phyloP scores from a whole-genome alignment of 306 rosid species.

The Dicorynia guianensis region DNA sequence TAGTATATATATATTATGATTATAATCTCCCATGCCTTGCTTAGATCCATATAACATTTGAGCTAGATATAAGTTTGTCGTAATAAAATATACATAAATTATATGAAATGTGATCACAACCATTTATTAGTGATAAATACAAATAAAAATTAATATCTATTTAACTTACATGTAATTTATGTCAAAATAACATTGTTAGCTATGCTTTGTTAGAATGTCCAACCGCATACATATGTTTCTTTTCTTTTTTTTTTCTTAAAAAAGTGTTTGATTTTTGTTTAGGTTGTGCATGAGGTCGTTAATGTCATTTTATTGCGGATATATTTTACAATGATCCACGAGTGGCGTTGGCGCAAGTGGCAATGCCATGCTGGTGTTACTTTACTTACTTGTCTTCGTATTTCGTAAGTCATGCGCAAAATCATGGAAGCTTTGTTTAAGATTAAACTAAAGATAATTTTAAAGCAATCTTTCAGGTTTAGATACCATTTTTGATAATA shows the following conservation, averaged over 20 bases:
- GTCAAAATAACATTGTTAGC: no score
- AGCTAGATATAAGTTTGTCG: no score
- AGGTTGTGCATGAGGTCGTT: conserved; percentile 38
- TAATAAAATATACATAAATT: no score
- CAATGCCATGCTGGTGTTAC: conserved; percentile 26
- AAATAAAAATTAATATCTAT: no score
- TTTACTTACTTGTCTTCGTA: no score
- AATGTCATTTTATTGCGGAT: conserved; percentile 31
- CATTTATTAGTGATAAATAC: no score
- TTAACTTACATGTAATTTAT: no score
- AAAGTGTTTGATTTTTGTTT: background rate
- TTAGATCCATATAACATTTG: background rate
- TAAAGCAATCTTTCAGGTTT: conserved; percentile 18
- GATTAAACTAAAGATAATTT: conserved; percentile 9
- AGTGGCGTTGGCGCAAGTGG: conserved; percentile 35
- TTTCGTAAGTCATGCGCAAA: conserved; percentile 34
- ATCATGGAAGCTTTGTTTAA: conserved; percentile 3
- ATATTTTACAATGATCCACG: conserved; percentile 27
- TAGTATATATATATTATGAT: no score
- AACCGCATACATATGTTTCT: background rate
- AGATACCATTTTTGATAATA: conserved; percentile 19
- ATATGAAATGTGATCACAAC: no score
- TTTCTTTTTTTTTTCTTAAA: background rate
- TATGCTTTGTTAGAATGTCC: no score
- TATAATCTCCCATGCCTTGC: background rate